Evolutionary conservation across 345 rosid species (phyloP).

Genomic region (Linum trigynum): DNA sequence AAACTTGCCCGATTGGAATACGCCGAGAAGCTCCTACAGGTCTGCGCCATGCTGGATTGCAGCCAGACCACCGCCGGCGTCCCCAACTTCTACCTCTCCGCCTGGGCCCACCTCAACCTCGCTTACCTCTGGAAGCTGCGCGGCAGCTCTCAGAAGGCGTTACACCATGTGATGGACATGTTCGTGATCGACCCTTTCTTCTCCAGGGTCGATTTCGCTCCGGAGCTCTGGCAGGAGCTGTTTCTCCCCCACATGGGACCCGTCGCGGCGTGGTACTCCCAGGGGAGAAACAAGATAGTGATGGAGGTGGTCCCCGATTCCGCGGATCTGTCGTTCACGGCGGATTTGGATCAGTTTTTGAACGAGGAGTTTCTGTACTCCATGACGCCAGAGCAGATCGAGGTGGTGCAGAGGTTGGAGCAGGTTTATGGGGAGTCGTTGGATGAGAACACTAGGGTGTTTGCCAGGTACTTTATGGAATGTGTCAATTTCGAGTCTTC

Average conservation of each 20-base stretch:
- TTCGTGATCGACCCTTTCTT: slow-evolving; percentile 58
- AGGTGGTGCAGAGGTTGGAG: slow-evolving; percentile 44
- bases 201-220: slow-evolving; percentile 53
- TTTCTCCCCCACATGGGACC: slow-evolving; percentile 61
- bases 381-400: slow-evolving; percentile 53
- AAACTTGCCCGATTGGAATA: slow-evolving; percentile 46
- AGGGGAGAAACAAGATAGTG: slow-evolving; percentile 47
- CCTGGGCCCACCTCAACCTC: slow-evolving; percentile 59
- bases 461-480: slow-evolving; percentile 46
- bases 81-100: slow-evolving; percentile 59
- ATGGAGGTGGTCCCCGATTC: slow-evolving; percentile 52
- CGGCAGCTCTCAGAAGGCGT: slow-evolving; percentile 25
- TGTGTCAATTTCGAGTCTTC: slow-evolving; percentile 36
- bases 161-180: slow-evolving; percentile 51
- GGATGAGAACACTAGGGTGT: slow-evolving; percentile 46
- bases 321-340: slow-evolving; percentile 43
- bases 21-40: slow-evolving; percentile 63
- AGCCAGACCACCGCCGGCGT: slow-evolving; percentile 57
- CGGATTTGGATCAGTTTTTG: slow-evolving; percentile 48
- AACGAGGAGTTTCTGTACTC: slow-evolving; percentile 43
- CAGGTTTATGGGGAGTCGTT: slow-evolving; percentile 45
- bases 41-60: slow-evolving; percentile 49
- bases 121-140: slow-evolving; percentile 51
- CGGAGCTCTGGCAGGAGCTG: slow-evolving; percentile 53
- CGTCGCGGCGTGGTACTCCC: slow-evolving; percentile 57